Conservation (phyloP, 768 basidiomycete species). For the Kwoniella sp. region DNA sequence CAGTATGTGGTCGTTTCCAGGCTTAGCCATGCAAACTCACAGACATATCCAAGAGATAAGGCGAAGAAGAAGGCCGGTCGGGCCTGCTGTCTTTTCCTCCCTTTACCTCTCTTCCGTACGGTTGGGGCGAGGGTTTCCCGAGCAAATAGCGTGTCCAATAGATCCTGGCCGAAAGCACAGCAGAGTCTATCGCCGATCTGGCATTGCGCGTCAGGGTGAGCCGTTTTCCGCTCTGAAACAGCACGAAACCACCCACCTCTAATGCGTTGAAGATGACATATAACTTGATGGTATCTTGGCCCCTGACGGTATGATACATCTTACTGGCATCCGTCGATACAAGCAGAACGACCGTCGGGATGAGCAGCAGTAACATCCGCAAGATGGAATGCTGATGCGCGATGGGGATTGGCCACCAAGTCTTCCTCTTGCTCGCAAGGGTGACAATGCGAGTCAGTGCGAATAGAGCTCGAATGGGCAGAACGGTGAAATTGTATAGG, state of each 20-base stretch:
- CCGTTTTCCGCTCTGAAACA: neutral
- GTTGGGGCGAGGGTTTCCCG: conserved; percentile 71
- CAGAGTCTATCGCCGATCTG: conserved; percentile 93
- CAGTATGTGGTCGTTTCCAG: too few relatives aligned
- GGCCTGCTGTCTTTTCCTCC: conserved; percentile 53
- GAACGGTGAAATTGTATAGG: conserved; percentile 94
- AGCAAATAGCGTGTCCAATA: conserved; percentile 93
- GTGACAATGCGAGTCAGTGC: conserved; percentile 26
- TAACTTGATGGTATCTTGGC: conserved; percentile 96
- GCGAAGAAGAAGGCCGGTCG: conserved; percentile 78
- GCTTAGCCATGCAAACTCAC: conserved; percentile 56
- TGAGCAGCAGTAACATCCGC: conserved; percentile 68
- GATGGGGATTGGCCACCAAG: conserved; percentile 47
- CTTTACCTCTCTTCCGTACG: conserved; percentile 55
- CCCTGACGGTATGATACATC: conserved; percentile 95
- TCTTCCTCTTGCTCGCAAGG: conserved; percentile 57
- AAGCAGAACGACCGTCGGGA: conserved; percentile 69
- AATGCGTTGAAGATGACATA: conserved; percentile 99
- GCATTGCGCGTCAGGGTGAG: neutral
- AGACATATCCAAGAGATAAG: conserved; percentile 74
- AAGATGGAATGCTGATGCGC: conserved; percentile 80
- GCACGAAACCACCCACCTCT: conserved; percentile 63
- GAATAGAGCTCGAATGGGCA: conserved; percentile 69
- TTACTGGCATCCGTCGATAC: conserved; percentile 91
- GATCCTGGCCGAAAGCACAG: conserved; percentile 94